These are phyloP conservation scores for Mallotus repandus DNA, from an alignment of 441 rosid genomes.

Conservation along the genomic window DNA sequence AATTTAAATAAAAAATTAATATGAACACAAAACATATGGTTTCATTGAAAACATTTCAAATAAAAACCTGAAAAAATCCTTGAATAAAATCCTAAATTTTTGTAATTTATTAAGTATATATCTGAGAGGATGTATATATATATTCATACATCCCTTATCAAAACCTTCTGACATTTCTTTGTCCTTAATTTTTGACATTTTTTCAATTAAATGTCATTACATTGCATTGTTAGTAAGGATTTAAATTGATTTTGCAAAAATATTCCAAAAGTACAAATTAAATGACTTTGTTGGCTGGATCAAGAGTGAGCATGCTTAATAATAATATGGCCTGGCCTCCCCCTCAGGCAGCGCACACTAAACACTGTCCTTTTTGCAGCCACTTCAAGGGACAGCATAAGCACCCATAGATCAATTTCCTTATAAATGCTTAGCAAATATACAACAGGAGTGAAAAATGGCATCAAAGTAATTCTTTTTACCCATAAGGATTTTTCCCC, in stretches of 20 bases:
- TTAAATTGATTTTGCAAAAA: background rate
- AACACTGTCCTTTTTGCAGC: constrained; percentile 5
- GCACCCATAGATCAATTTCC: constrained; percentile 11
- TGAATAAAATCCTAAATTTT: no score
- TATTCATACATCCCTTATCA: no score
- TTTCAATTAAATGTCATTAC: no score
- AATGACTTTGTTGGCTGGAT: background rate
- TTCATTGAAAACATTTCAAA: no score
- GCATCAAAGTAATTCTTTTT: background rate
- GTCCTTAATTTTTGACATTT: no score
- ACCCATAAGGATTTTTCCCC: background rate
- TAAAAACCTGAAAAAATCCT: no score
- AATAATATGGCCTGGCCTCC: background rate
- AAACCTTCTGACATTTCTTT: no score
- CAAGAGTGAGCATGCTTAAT: constrained; percentile 12
- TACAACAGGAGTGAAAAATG: background rate
- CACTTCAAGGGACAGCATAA: constrained; percentile 16
- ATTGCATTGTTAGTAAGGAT: no score
- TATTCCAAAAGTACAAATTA: constrained; percentile 2
- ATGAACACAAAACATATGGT: no score
- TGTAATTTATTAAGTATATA: no score
- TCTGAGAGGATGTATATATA: no score
- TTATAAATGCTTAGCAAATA: background rate
- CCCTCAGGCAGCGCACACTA: constrained; percentile 1
- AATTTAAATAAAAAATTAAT: no score